Base-by-base conservation (phyloP, 257 asterid species). In the Solanum chaucha region DNA sequence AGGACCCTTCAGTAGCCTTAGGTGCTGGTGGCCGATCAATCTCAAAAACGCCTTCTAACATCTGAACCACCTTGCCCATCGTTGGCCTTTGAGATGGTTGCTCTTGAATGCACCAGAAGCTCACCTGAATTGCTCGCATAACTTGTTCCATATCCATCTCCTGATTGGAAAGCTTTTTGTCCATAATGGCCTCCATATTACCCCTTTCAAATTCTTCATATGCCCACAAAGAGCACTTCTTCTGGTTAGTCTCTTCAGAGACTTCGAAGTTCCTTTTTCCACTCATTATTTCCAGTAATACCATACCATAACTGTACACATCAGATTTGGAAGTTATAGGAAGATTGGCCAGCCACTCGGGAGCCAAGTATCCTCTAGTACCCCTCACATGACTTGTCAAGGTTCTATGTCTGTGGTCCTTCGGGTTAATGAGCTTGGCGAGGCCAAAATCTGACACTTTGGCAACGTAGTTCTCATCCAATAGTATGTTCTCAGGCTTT, bases 51-150 rank as follows among this genome's bases (percentile, higher is more conserved):
- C 99, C 99, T 87, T 95, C 99, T 90, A 96, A 75, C 99, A 96
- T 95, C 87, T 96, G 99, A 65, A 96, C 97, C 75, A 95, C 98
- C 88, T 95, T 96, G 59, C 98, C 94, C 99, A 96, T 96, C 86
- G 88, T 90, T 13, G 98, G 99, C 91, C 99, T 93, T 38, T 93
- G 98, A 77, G 98, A 94, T 6, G 98, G 98, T 86, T 96, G 98
- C 87, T 96, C 99, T 90, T 95, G 99, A 67, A 94, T 94, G 91
- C 99, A 96, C 99, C 99, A 96, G 88, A 96, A 96, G 86, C 98
- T 92, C 30, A 94, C 97, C 81, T 88, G 85, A 82, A 95, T 90
- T 4, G 92, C 92, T 85, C 97, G 93, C 67, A 72, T 86, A 67
- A 91, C 93, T 89, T 96, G 98, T 83, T 94, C 95, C 95, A 92